Conservation (phyloP, 306 rosid species). For the Mucuna pruriens region DNA sequence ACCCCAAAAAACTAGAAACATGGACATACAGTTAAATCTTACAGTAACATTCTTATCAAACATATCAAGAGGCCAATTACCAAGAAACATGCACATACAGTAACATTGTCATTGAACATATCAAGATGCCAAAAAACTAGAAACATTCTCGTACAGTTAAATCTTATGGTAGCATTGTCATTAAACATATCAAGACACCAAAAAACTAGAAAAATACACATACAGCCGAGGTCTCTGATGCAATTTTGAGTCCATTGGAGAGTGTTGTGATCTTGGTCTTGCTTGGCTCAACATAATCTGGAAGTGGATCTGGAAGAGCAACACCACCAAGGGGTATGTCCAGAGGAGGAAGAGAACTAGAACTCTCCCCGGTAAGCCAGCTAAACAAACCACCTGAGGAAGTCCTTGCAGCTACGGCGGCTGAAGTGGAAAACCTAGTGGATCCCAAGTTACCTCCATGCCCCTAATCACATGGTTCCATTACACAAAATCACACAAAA, state of each 20-base stretch:
- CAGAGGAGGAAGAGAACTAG: slow-evolving; percentile 65
- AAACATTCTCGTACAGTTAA: neutral
- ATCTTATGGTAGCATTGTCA: neutral
- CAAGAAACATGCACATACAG: slow-evolving; percentile 45
- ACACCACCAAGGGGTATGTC: slow-evolving; percentile 67
- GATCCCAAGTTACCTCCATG: slow-evolving; percentile 60
- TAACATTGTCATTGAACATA: neutral
- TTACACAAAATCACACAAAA: slow-evolving; percentile 15
- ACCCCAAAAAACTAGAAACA: neutral
- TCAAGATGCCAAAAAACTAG: neutral
- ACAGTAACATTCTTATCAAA: neutral
- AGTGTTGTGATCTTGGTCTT: slow-evolving; percentile 81
- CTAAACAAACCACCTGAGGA: slow-evolving; percentile 72
- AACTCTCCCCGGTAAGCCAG: slow-evolving; percentile 76
- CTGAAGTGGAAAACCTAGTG: slow-evolving; percentile 63
- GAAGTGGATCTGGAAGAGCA: slow-evolving; percentile 65
- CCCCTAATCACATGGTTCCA: slow-evolving; percentile 51
- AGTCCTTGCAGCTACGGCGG: slow-evolving; percentile 60
- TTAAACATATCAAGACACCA: neutral
- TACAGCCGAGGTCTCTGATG: slow-evolving; percentile 77
- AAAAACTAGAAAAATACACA: slow-evolving; percentile 36
- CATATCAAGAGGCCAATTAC: neutral
- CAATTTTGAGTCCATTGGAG: slow-evolving; percentile 78
- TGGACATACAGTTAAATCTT: neutral
- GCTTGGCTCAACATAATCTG: slow-evolving; percentile 77